Evolutionary conservation across 768 basidiomycete species (phyloP), one percentile per base, ranked within the genome.

Genomic region (Exidia glandulosa): DNA sequence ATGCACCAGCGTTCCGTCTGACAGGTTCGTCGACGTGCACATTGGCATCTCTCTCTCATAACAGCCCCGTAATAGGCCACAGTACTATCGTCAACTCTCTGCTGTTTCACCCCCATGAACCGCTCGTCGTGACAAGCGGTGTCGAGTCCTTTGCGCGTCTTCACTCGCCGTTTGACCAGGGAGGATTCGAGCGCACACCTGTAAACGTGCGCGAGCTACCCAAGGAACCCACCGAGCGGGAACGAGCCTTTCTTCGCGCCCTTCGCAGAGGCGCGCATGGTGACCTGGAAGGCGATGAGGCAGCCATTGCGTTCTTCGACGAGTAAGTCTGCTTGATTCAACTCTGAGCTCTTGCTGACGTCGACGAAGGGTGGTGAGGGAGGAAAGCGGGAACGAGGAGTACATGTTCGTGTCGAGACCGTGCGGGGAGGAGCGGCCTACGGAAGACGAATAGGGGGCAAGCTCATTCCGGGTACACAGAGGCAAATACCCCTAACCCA

Each of bases 11-110:
- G 19, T 83, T 77, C 63, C 76, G 80, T 19, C 69, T 91, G 31
- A 76, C 76, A 62, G 87, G 87, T 84, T 48, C 19, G 66, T 64
- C 33, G n/a, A 47, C 50, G n/a, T 29, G 12, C 30, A 19, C 37
- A 14, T 14, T 23, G 33, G 52, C 19, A 33, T 45, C 32, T 5
- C 16, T 10, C 14, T 41, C 41, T 30, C 45, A 36, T 58, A 37
- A 32, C 50, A 27, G 16, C 47, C 41, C 61, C 25, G 48, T 56
- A 10, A 55, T 58, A 84, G 87, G 88, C 3, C 88, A 91, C 67
- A 73, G 79, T 41, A 89, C 88, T 1, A 88, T 93, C 57, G 83
- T 91, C 50, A 93, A 92, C 67, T 80, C 83, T 0, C 75, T 81
- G 2, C 70, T 87, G 29, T 81, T 90, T 60, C 90, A 92, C 67